Conservation (phyloP, 1,139 yeast species). For the Yamadazyma sp. region DNA sequence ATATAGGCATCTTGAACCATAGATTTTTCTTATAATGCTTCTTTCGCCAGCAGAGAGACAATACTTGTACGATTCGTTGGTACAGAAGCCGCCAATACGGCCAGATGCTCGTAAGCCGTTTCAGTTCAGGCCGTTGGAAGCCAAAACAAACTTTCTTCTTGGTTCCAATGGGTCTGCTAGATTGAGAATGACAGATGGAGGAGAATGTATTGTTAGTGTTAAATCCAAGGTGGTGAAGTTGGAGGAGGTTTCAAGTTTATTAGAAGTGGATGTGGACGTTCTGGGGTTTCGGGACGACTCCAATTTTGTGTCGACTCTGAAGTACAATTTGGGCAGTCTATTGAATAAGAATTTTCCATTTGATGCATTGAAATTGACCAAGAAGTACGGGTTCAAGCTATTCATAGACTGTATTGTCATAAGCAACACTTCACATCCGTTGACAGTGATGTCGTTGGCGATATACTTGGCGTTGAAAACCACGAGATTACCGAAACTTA, state of each 20-base stretch:
- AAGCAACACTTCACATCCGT: conserved; percentile 67
- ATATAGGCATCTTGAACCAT: neutral
- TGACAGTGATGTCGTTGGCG: conserved; percentile 75
- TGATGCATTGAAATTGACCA: conserved; percentile 58
- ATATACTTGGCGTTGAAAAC: conserved; percentile 78
- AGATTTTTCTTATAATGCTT: conserved; percentile 38
- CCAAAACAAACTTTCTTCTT: conserved; percentile 77
- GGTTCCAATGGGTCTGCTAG: conserved; percentile 91
- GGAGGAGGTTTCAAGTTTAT: conserved; percentile 41
- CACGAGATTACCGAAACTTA: conserved; percentile 70
- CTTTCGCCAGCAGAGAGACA: conserved; percentile 86
- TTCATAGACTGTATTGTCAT: conserved; percentile 78
- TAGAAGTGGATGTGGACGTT: conserved; percentile 78
- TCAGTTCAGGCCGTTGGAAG: conserved; percentile 85
- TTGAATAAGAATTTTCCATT: conserved; percentile 50
- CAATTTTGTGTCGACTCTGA: conserved; percentile 56
- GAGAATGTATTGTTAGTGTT: conserved; percentile 88
- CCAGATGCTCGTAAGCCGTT: conserved; percentile 76
- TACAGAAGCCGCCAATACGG: conserved; percentile 61
- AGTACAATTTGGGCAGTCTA: conserved; percentile 50
- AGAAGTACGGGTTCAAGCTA: conserved; percentile 72
- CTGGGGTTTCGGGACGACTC: conserved; percentile 73
- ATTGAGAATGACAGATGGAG: conserved; percentile 81
- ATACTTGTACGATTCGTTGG: conserved; percentile 72
- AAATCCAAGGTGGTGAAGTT: conserved; percentile 78